Conservation (phyloP, 208 protist genomes). For the Trichomonas tenax region DNA sequence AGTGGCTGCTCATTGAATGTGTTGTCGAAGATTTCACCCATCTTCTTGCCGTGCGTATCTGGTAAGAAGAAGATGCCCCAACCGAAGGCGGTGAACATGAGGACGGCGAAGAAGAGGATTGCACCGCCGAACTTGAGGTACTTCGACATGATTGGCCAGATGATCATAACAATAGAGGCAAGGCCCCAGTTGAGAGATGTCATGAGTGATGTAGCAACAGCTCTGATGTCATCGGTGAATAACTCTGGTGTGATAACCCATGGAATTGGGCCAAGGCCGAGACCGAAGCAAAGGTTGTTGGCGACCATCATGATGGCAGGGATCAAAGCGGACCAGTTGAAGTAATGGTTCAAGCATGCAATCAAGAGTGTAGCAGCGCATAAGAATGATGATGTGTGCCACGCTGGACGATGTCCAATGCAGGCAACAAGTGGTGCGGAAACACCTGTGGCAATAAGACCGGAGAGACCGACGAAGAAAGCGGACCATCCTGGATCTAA, state of each 20-base stretch:
- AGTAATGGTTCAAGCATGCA: not conserved
- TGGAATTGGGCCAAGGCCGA: not conserved
- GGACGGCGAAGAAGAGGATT: not conserved
- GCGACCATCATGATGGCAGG: not conserved
- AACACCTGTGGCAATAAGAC: not conserved
- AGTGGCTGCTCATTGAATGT: not conserved
- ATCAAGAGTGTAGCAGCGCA: not conserved
- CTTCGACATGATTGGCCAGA: not conserved
- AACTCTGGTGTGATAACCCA: not conserved
- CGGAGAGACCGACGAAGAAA: not conserved
- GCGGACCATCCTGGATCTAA: not conserved
- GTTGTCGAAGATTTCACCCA: not conserved
- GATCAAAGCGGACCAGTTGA: not conserved
- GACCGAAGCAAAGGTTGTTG: not conserved
- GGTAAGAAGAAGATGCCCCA: not conserved
- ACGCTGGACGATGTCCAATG: not conserved
- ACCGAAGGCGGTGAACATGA: not conserved
- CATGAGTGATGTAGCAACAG: not conserved
- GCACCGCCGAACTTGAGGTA: not conserved
- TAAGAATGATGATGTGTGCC: not conserved
- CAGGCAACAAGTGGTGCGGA: not conserved
- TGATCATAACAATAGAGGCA: not conserved
- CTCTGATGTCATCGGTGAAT: not conserved
- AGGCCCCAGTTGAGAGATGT: not conserved
- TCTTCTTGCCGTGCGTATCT: not conserved